These are phyloP conservation scores for Cyclotella atomus DNA, from an alignment of 108 stramenopile species.

Conservation along the genomic window DNA sequence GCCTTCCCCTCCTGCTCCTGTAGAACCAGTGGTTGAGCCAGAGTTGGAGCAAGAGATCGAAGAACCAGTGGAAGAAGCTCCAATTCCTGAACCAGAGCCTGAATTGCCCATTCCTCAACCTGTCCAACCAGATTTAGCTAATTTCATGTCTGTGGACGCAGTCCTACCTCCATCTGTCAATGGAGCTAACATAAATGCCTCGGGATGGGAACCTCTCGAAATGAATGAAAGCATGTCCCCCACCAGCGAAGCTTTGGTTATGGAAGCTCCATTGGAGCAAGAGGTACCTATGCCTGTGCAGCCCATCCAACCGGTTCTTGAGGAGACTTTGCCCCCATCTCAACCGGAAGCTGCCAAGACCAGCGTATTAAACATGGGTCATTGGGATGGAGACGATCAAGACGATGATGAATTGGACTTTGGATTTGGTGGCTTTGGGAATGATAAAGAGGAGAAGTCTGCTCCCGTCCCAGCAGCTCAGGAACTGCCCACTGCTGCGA, in stretches of 20 bases:
- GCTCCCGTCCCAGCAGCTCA: conserved; percentile 13
- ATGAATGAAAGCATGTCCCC: conserved; percentile 26
- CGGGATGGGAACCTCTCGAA: conserved; percentile 57
- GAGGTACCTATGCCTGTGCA: not conserved
- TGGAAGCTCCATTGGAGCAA: conserved; percentile 20
- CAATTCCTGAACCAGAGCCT: conserved; percentile 24
- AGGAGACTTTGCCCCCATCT: not conserved
- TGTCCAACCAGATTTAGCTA: not conserved
- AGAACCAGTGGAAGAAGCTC: conserved; percentile 19
- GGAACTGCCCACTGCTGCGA: conserved; percentile 18
- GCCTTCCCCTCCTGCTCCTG: conserved; percentile 49
- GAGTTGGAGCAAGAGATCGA: conserved; percentile 23
- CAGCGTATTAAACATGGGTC: conserved; percentile 84
- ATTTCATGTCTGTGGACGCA: conserved; percentile 28
- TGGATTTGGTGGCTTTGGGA: conserved; percentile 84
- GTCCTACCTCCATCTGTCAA: conserved; percentile 53
- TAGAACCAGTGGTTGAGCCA: conserved; percentile 10
- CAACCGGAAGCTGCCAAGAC: conserved; percentile 27
- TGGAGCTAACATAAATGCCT: conserved; percentile 58
- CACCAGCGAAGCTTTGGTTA: conserved; percentile 24
- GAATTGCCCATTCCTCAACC: conserved; percentile 9
- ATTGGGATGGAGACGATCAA: conserved; percentile 71
- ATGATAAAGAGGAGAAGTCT: conserved; percentile 52
- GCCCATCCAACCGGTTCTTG: not conserved
- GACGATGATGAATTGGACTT: conserved; percentile 77